Conservation (phyloP, 805 yeast species). For the Candida peoriensis region DNA sequence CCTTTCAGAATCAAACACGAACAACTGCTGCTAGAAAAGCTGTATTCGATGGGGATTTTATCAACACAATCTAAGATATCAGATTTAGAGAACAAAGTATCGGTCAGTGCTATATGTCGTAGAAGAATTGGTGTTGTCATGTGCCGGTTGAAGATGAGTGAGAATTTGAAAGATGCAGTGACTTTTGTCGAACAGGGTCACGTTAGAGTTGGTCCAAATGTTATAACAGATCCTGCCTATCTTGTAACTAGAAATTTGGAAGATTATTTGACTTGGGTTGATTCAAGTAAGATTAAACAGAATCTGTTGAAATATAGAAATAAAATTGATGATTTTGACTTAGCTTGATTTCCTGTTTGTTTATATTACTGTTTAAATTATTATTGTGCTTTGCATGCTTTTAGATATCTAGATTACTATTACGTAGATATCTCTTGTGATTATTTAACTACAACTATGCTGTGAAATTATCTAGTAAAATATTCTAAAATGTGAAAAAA, state of each 20-base stretch:
- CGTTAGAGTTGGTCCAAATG: conserved; percentile 93
- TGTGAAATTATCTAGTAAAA: too few relatives aligned
- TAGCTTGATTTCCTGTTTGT: conserved; percentile 26
- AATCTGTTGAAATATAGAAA: conserved; percentile 86
- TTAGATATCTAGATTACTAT: too few relatives aligned
- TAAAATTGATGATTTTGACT: conserved; percentile 54
- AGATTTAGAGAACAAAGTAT: conserved; percentile 83
- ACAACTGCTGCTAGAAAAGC: conserved; percentile 78
- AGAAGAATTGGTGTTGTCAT: conserved; percentile 91
- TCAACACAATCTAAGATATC: conserved; percentile 87
- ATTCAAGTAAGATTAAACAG: conserved; percentile 85
- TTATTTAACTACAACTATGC: too few relatives aligned
- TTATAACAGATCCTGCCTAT: conserved; percentile 93
- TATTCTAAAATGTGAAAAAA: too few relatives aligned
- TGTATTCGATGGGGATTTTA: conserved; percentile 82
- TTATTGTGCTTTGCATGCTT: too few relatives aligned
- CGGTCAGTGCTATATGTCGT: conserved; percentile 90
- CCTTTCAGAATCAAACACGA: conserved; percentile 87
- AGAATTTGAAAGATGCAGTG: conserved; percentile 81
- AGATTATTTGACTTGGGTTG: conserved; percentile 98
- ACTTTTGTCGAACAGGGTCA: conserved; percentile 95
- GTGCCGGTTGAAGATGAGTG: conserved; percentile 93
- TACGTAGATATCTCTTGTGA: too few relatives aligned
- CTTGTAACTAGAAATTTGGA: conserved; percentile 91
- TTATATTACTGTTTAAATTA: too few relatives aligned